Conservation (phyloP, 2,329 filamentous ascomycete species). For the Zymoseptoria brevis region DNA sequence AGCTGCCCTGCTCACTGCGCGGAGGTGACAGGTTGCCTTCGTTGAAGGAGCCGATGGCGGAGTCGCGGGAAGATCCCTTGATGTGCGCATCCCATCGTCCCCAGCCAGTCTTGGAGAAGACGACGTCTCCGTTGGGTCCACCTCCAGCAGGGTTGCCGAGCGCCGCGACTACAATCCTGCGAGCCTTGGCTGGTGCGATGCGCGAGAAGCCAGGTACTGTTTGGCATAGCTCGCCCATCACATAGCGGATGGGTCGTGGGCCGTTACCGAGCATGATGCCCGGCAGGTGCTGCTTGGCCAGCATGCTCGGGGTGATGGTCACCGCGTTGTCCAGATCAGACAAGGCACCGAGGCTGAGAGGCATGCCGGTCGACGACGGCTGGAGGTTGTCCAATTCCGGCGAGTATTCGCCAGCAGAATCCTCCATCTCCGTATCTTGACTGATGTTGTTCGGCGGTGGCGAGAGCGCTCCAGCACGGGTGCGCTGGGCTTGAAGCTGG, state of each 20-base stretch:
- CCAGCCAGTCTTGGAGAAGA: slow-evolving; percentile 96
- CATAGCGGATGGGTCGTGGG: slow-evolving; percentile 84
- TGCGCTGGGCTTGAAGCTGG: slow-evolving; percentile 70
- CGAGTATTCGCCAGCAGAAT: slow-evolving; percentile 47
- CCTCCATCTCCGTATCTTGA: slow-evolving; percentile 73
- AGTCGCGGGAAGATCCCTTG: slow-evolving; percentile 44
- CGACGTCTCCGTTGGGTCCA: slow-evolving; percentile 59
- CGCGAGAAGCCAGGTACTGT: slow-evolving; percentile 86
- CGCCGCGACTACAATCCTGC: slow-evolving; percentile 84
- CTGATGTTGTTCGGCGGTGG: slow-evolving; percentile 53
- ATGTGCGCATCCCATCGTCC: slow-evolving; percentile 85
- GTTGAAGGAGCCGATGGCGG: slow-evolving; percentile 32
- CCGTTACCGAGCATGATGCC: slow-evolving; percentile 85
- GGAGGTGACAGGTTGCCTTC: slow-evolving; percentile 39
- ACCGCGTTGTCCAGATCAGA: slow-evolving; percentile 62
- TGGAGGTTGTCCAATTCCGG: slow-evolving; percentile 33
- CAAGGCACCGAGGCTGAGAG: slow-evolving; percentile 44
- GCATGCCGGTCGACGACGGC: slow-evolving; percentile 22
- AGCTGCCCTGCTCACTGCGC: slow-evolving; percentile 40
- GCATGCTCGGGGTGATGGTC: slow-evolving; percentile 73
- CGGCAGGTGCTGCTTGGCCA: slow-evolving; percentile 84
- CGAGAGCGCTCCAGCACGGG: slow-evolving; percentile 49
- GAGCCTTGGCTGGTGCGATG: slow-evolving; percentile 81
- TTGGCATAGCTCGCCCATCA: slow-evolving; percentile 90
- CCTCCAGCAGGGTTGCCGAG: slow-evolving; percentile 67